Percentiles rank a stretch among this genome's conserved stretches.
Evolutionary conservation across 306 rosid species (phyloP).

Genomic region (Comarum palustre): DNA sequence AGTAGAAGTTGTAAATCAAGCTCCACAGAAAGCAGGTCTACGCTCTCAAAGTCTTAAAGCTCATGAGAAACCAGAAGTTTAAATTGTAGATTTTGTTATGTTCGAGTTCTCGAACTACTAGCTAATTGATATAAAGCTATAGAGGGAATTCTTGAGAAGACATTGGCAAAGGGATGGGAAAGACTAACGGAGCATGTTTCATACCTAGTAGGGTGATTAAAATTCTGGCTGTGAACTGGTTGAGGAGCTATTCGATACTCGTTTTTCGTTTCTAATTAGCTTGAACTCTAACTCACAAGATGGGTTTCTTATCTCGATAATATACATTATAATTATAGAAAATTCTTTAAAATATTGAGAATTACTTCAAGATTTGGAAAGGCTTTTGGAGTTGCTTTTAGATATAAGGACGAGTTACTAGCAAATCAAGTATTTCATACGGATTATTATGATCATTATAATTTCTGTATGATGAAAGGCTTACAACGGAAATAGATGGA

Average conservation of each 20-base stretch:
- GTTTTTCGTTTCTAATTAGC: not conserved
- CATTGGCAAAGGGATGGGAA: not conserved
- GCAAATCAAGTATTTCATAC: no score
- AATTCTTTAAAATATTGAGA: no score
- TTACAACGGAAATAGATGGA: not conserved
- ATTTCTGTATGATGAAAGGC: no score
- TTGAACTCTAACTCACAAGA: no score
- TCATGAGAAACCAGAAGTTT: not conserved
- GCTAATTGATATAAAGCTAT: not conserved
- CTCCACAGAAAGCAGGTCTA: not conserved
- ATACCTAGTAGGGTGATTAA: not conserved
- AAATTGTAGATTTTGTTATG: not conserved
- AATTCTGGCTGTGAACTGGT: not conserved
- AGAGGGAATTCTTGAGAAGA: not conserved
- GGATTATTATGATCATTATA: no score
- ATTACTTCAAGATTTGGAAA: no score
- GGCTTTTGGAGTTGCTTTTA: no score
- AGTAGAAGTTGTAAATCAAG: not conserved
- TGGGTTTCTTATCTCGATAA: no score
- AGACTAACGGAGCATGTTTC: not conserved
- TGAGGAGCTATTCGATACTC: not conserved
- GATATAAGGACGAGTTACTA: no score
- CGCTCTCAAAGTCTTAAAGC: not conserved
- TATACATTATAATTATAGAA: no score
- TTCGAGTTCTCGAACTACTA: not conserved